Evolutionary conservation across 208 protist species (phyloP).

Genomic region (Trypanosoma rangeli): DNA sequence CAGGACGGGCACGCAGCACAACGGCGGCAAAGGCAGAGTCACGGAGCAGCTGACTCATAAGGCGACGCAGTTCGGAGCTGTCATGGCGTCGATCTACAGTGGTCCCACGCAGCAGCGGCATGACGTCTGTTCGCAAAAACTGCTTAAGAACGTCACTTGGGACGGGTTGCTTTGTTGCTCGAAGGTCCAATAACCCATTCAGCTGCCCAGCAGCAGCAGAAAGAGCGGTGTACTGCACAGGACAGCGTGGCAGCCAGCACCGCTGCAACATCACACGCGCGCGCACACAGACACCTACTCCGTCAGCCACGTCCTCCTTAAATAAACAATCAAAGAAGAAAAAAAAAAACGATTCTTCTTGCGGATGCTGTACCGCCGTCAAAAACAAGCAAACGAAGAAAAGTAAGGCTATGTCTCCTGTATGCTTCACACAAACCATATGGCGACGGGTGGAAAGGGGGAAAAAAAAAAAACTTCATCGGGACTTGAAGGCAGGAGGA

Average conservation of each 20-base stretch:
- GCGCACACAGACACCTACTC: slow-evolving; percentile 2
- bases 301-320: background rate
- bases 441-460: too few relatives aligned
- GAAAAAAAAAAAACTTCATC: too few relatives aligned
- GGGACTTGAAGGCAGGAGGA: too few relatives aligned
- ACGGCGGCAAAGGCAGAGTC: slow-evolving; percentile 74
- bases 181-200: slow-evolving; percentile 60
- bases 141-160: slow-evolving; percentile 46
- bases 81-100: slow-evolving; percentile 61
- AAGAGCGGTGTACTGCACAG: slow-evolving; percentile 22
- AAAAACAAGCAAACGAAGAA: too few relatives aligned
- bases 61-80: slow-evolving; percentile 40
- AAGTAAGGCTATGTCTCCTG: background rate
- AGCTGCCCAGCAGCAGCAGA: slow-evolving; percentile 33
- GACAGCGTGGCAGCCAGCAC: slow-evolving; percentile 2
- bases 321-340: slow-evolving; percentile 17
- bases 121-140: slow-evolving; percentile 58
- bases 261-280: slow-evolving; percentile 17
- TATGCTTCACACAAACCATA: background rate
- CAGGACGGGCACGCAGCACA: slow-evolving; percentile 53
- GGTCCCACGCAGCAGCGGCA: slow-evolving; percentile 67
- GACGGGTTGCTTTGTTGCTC: slow-evolving; percentile 24
- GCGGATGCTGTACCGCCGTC: background rate
- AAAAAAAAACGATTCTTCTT: slow-evolving; percentile 1
- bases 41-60: slow-evolving; percentile 66